These are phyloP conservation scores for Exophiala mesophila DNA, from an alignment of 2,329 filamentous ascomycete genomes.

Conservation along the genomic window DNA sequence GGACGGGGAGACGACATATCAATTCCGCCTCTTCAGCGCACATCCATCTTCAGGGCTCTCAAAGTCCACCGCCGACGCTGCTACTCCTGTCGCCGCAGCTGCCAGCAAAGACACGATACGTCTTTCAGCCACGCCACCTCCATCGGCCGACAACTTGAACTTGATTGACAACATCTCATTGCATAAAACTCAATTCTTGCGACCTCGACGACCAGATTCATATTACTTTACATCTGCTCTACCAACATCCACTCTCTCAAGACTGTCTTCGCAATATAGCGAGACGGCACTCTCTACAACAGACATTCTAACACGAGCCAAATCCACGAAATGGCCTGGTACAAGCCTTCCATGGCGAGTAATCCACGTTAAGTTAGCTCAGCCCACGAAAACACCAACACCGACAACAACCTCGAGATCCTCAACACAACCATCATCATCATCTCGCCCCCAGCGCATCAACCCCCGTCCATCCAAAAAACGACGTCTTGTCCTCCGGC, in stretches of 20 bases:
- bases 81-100: too few species aligned
- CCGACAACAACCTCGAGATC: neutral
- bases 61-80: neutral
- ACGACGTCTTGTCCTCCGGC: constrained; percentile 20
- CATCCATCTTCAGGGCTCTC: neutral
- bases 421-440: neutral
- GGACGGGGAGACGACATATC: constrained; percentile 15
- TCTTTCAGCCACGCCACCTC: constrained; percentile 16
- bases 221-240: constrained; percentile 22
- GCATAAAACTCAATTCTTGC: constrained; percentile 11
- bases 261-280: constrained; percentile 11
- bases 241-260: constrained; percentile 2
- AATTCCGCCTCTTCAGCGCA: constrained; percentile 24
- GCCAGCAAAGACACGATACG: constrained; percentile 8
- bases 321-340: constrained; percentile 20
- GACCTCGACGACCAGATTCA: constrained; percentile 13
- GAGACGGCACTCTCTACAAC: constrained; percentile 14
- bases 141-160: neutral
- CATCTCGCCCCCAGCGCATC: too few species aligned
- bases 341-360: constrained; percentile 21
- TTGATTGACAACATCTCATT: constrained; percentile 3
- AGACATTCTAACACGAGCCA: constrained; percentile 11
- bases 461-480: constrained; percentile 21
- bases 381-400: neutral
- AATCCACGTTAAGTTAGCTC: constrained; percentile 10